A percentile compares a stretch with the other conserved stretches of the same genome.
Evolutionary conservation across 2,329 filamentous ascomycete genomes (phyloP).

Genomic region (Scytalidium lignicola): DNA sequence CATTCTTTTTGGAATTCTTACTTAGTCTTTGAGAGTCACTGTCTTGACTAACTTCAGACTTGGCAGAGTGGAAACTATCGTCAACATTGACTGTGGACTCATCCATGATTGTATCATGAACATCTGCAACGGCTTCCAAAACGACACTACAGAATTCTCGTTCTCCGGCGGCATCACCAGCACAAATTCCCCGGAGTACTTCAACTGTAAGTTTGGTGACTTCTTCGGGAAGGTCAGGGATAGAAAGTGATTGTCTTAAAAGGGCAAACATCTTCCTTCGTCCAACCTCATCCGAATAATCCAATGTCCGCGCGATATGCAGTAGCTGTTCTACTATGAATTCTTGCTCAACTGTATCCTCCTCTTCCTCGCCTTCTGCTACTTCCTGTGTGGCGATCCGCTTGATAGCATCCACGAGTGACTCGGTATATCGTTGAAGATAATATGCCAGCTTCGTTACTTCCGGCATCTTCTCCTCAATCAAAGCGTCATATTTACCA

Average conservation of each 20-base stretch:
- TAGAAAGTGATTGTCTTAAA: conserved; percentile 77
- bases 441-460: conserved; percentile 87
- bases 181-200: conserved; percentile 77
- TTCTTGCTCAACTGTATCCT: conserved; percentile 83
- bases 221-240: conserved; percentile 85
- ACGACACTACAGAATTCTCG: conserved; percentile 80
- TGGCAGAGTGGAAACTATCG: conserved; percentile 91
- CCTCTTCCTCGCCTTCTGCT: conserved; percentile 61
- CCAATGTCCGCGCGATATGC: conserved; percentile 83
- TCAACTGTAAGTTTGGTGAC: conserved; percentile 84
- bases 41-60: conserved; percentile 72
- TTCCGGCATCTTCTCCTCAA: conserved; percentile 93
- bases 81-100: conserved; percentile 57
- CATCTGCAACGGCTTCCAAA: conserved; percentile 90
- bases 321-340: conserved; percentile 95
- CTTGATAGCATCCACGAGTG: conserved; percentile 59
- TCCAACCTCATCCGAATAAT: conserved; percentile 97
- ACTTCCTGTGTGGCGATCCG: conserved; percentile 48
- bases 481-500: conserved; percentile 66
- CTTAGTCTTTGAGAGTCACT: conserved; percentile 41
- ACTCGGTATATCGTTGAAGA: conserved; percentile 73
- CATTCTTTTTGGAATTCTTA: conserved; percentile 38
- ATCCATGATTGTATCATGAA: conserved; percentile 87
- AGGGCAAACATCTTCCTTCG: conserved; percentile 93
- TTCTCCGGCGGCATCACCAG: conserved; percentile 66